phyloP scores from a whole-genome alignment of 1,139 yeast genomes.

The Hyphopichia wangnamkhiaoensis region DNA sequence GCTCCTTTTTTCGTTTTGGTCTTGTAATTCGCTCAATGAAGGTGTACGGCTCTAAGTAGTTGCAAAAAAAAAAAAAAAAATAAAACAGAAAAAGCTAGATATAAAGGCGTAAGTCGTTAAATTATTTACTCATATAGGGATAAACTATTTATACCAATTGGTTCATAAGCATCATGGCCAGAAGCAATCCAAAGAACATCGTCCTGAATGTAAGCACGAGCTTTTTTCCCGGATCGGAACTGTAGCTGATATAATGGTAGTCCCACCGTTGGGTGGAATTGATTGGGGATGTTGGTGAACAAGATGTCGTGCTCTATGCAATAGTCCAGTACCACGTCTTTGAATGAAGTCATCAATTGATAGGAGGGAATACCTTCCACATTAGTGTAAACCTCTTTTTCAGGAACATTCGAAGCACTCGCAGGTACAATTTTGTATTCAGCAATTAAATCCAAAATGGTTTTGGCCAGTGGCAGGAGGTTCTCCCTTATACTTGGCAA shows the following conservation, averaged over 20 bases:
- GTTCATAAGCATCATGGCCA: slow-evolving; percentile 17
- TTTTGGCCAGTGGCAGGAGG: neutral
- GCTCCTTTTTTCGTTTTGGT: no score
- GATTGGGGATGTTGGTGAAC: slow-evolving; percentile 15
- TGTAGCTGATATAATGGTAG: slow-evolving; percentile 23
- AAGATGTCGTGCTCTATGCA: slow-evolving; percentile 30
- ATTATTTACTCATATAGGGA: slow-evolving; percentile 8
- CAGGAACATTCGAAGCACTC: neutral
- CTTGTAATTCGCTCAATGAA: no score
- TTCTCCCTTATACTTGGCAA: neutral
- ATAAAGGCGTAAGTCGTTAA: slow-evolving; percentile 1
- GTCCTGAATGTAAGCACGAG: slow-evolving; percentile 29
- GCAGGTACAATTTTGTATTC: no score
- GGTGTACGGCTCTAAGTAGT: no score
- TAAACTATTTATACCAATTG: slow-evolving; percentile 24
- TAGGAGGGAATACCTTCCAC: slow-evolving; percentile 22
- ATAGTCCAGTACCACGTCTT: slow-evolving; percentile 35
- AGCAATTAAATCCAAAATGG: neutral
- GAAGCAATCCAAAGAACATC: slow-evolving; percentile 33
- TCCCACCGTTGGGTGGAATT: slow-evolving; percentile 22
- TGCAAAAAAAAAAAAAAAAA: no score
- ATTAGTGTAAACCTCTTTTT: neutral
- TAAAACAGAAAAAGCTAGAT: no score
- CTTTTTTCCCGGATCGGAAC: slow-evolving; percentile 7
- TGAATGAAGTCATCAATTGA: slow-evolving; percentile 33